These are phyloP conservation scores for Vigna hirtella DNA, from an alignment of 306 rosid genomes.

Conservation along the genomic window DNA sequence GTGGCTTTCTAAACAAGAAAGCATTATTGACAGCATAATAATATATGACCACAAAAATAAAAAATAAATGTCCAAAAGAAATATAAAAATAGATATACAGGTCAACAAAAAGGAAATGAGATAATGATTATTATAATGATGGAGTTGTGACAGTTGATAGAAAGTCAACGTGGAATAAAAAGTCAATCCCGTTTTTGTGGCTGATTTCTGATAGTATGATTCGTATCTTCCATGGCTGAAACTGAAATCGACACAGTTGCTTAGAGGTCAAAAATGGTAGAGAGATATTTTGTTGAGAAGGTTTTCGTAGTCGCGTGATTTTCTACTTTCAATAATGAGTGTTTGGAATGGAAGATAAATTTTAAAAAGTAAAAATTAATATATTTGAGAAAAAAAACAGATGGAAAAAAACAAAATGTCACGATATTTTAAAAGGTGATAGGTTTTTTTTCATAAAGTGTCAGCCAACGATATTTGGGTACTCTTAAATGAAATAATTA, in stretches of 20 bases:
- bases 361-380: too few relatives aligned
- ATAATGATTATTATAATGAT: slow-evolving; percentile 21
- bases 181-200: slow-evolving; percentile 10
- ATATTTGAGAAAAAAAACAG: too few relatives aligned
- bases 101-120: not conserved
- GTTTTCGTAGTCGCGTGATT: too few relatives aligned
- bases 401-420: too few relatives aligned
- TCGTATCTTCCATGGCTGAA: not conserved
- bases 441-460: too few relatives aligned
- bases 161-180: slow-evolving; percentile 2
- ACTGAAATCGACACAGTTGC: not conserved
- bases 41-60: not conserved
- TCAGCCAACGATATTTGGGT: too few relatives aligned
- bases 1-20: not conserved
- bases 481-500: too few relatives aligned
- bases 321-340: too few relatives aligned
- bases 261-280: too few relatives aligned
- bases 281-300: too few relatives aligned
- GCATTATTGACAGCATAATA: not conserved
- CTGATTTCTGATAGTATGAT: not conserved
- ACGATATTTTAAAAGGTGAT: too few relatives aligned
- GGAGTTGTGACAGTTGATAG: not conserved
- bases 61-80: not conserved
- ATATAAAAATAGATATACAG: not conserved
- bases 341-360: too few relatives aligned